Evolutionary conservation across 176 grass and related monocot genomes (phyloP).

Genomic region (Oryza punctata): DNA sequence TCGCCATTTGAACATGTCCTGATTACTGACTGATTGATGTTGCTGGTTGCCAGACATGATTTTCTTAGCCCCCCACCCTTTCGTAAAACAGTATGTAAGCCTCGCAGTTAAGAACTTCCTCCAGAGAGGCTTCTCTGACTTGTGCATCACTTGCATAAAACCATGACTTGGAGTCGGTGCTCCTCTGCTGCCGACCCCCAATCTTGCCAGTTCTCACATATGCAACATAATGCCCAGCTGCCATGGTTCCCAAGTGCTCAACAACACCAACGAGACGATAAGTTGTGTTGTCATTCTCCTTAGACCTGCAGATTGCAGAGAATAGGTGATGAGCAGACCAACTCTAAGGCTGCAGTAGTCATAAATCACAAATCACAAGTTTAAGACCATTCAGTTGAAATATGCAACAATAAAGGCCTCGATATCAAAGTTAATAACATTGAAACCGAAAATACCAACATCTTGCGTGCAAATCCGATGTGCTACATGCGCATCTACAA

Average conservation of each 20-base stretch:
- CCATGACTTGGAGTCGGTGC: conserved; percentile 42
- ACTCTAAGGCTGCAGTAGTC: background rate
- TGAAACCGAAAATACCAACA: conserved; percentile 15
- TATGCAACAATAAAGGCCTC: background rate
- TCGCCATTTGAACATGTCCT: conserved; percentile 23
- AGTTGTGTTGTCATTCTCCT: conserved; percentile 49
- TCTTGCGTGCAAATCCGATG: conserved; percentile 1
- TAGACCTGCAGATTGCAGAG: conserved; percentile 49
- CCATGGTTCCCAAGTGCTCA: conserved; percentile 76
- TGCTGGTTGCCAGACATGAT: background rate
- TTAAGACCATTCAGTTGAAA: background rate
- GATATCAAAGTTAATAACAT: conserved; percentile 13
- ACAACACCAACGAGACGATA: conserved; percentile 79
- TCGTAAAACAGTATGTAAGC: conserved; percentile 79
- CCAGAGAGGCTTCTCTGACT: conserved; percentile 55
- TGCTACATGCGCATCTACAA: background rate
- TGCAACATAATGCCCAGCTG: conserved; percentile 76
- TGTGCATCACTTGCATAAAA: conserved; percentile 67
- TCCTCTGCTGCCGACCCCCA: conserved; percentile 37
- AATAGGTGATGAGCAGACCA: conserved; percentile 29
- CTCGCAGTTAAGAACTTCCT: conserved; percentile 66
- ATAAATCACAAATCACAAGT: conserved; percentile 33
- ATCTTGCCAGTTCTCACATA: conserved; percentile 65
- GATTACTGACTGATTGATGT: background rate
- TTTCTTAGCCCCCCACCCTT: conserved; percentile 35